Evolutionary conservation across 2,329 filamentous ascomycete species (phyloP), one percentile per base, ranked within the genome.

Genomic region (Aspergillus bombycis): DNA sequence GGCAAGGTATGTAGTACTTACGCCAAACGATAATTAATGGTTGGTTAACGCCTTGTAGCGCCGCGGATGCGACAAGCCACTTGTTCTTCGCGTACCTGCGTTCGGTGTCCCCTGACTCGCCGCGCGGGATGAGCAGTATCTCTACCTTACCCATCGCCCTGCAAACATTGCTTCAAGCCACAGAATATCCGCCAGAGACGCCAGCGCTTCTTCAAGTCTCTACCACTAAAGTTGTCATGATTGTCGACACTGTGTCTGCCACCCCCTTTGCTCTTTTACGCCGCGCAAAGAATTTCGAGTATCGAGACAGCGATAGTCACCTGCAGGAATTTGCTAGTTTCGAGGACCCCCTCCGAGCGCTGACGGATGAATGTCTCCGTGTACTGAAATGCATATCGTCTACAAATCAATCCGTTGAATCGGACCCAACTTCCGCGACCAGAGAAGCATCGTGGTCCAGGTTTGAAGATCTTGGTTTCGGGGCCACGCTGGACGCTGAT

Each of bases 81-180:
- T 83, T 99, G 60, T 99, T 99, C 84, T 99, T 99, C 75, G 95
- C 95, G 61, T 99, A 98, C 76, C 87, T 99, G 55, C 88, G 95
- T 71, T 97, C 94, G 0, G 82, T 97, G 54, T 89, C 93, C 1
- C 94, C 95, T n/a, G 90, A 94, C 66, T 86, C 84, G 16, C 75
- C 85, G 38, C 85, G 89, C 66, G 86, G 88, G 34, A 82, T 90
- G 58, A 91, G 88, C 67, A 91, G 91, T 54, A 96, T 98, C 65
- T 91, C 94, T 0, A 86, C 90, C 67, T 86, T 99, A 19, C 95
- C 95, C 10, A 90, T 94, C 75, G 97, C 95, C 14, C 85, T 99
- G 21, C 93, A 97, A 79, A 91, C 94, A 69, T 84, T 99, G 14
- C 85, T 98, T 41, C 89, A 94, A 72, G 93, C 96, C 70, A 97